Percentiles rank a stretch among this genome's conserved stretches.
Conservation (phyloP, 1,139 yeast genomes). For the Scheffersomyces lignicola region DNA sequence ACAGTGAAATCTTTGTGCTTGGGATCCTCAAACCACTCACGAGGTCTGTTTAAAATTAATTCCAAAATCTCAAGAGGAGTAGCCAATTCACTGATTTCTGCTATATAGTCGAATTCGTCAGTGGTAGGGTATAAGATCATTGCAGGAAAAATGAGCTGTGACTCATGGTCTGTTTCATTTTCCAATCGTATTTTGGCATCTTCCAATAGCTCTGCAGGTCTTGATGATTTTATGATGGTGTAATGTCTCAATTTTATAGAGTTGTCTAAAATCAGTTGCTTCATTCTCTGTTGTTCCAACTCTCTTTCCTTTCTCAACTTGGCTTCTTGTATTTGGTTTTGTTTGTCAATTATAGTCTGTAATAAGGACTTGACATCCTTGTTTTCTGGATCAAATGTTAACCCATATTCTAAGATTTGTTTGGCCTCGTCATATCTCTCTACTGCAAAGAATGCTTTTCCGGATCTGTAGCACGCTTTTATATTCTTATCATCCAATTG, state of each 20-base stretch:
- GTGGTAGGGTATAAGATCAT: slow-evolving; percentile 80
- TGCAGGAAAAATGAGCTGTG: slow-evolving; percentile 79
- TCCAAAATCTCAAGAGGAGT: slow-evolving; percentile 61
- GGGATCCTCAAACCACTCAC: slow-evolving; percentile 68
- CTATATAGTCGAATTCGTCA: slow-evolving; percentile 81
- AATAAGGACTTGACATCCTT: slow-evolving; percentile 48
- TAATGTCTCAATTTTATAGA: slow-evolving; percentile 61
- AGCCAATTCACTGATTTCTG: slow-evolving; percentile 67
- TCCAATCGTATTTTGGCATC: slow-evolving; percentile 57
- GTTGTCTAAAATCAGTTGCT: slow-evolving; percentile 40
- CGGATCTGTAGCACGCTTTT: slow-evolving; percentile 86
- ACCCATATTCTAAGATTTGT: slow-evolving; percentile 65
- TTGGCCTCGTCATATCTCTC: slow-evolving; percentile 72
- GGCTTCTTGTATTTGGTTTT: slow-evolving; percentile 32
- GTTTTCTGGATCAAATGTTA: slow-evolving; percentile 57
- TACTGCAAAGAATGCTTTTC: slow-evolving; percentile 72
- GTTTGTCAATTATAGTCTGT: slow-evolving; percentile 39
- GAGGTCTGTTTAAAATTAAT: slow-evolving; percentile 61
- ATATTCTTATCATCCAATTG: slow-evolving; percentile 64
- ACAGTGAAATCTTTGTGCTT: slow-evolving; percentile 60
- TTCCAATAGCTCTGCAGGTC: slow-evolving; percentile 52
- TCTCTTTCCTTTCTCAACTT: slow-evolving; percentile 33
- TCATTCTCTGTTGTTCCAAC: slow-evolving; percentile 29
- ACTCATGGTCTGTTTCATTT: slow-evolving; percentile 69
- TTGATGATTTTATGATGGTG: slow-evolving; percentile 45